phyloP scores from a whole-genome alignment of 371 early-diverging fungal genomes.

The Polyrhizophydium stewartii region DNA sequence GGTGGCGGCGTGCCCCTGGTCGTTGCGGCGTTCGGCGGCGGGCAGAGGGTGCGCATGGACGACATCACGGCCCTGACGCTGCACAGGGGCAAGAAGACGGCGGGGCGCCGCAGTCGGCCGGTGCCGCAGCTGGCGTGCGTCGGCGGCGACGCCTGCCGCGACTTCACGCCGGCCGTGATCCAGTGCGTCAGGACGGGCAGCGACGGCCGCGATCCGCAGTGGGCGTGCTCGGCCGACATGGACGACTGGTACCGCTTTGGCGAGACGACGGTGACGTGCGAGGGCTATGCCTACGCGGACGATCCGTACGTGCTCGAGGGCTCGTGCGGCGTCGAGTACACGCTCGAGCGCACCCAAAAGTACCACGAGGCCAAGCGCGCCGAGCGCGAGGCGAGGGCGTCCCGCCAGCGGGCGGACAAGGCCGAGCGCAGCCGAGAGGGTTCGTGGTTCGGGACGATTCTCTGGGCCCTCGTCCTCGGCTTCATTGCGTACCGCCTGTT shows the following conservation, averaged over 20 bases:
- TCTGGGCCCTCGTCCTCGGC: not conserved
- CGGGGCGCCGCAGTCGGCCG: slow-evolving; percentile 22
- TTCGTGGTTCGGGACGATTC: not conserved
- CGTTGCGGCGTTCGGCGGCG: too few relatives aligned
- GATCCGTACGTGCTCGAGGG: slow-evolving; percentile 54
- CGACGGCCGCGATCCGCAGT: slow-evolving; percentile 34
- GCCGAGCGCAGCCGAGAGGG: not conserved
- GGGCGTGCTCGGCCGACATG: slow-evolving; percentile 50
- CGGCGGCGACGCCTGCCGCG: slow-evolving; percentile 28
- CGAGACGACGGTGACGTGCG: slow-evolving; percentile 45
- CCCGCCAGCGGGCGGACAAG: not conserved
- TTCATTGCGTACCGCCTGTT: not conserved
- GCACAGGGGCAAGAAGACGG: slow-evolving; percentile 20
- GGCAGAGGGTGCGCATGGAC: too few relatives aligned
- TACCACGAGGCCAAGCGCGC: not conserved
- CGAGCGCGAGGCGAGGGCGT: too few relatives aligned
- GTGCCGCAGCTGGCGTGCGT: slow-evolving; percentile 34
- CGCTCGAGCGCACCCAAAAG: slow-evolving; percentile 35
- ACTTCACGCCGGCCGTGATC: slow-evolving; percentile 17
- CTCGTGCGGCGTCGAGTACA: slow-evolving; percentile 55
- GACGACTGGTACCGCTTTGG: slow-evolving; percentile 42
- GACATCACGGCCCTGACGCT: slow-evolving; percentile 31
- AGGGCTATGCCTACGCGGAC: slow-evolving; percentile 45
- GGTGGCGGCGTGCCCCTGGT: too few relatives aligned
- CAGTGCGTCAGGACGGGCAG: slow-evolving; percentile 30